phyloP scores from a whole-genome alignment of 345 rosid genomes.

The Abelmoschus esculentus region DNA sequence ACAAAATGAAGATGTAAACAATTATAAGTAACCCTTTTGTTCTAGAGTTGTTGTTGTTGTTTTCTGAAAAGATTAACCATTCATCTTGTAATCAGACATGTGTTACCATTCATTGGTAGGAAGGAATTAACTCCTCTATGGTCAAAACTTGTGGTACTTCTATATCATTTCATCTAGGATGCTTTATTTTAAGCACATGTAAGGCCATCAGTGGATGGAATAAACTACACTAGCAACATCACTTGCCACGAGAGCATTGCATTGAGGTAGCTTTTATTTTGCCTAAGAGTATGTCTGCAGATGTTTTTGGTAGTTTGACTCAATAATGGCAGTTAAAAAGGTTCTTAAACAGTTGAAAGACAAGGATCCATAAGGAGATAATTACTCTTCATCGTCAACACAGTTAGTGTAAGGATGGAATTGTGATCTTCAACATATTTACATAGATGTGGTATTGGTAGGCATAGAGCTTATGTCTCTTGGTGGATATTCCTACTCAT shows the following conservation, averaged over 20 bases:
- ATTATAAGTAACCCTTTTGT: background rate
- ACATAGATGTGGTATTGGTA: background rate
- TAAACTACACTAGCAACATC: too few species aligned
- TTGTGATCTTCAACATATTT: background rate
- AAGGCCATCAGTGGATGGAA: too few species aligned
- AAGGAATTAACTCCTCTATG: background rate
- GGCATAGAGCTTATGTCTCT: background rate
- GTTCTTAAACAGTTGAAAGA: background rate
- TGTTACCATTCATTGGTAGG: background rate
- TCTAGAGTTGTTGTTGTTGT: background rate
- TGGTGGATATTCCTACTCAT: background rate
- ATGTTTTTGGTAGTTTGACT: background rate
- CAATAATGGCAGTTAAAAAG: background rate
- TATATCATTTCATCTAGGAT: background rate
- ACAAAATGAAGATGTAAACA: background rate
- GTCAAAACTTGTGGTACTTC: background rate
- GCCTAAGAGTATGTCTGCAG: background rate
- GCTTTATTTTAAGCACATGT: background rate
- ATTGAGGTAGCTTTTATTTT: background rate
- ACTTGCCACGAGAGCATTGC: background rate
- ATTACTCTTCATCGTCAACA: background rate
- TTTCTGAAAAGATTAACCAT: background rate
- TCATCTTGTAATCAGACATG: background rate
- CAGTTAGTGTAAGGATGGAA: background rate
- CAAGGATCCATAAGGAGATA: background rate